Conservation (phyloP, 345 rosid genomes). For the Brassica cretica region DNA sequence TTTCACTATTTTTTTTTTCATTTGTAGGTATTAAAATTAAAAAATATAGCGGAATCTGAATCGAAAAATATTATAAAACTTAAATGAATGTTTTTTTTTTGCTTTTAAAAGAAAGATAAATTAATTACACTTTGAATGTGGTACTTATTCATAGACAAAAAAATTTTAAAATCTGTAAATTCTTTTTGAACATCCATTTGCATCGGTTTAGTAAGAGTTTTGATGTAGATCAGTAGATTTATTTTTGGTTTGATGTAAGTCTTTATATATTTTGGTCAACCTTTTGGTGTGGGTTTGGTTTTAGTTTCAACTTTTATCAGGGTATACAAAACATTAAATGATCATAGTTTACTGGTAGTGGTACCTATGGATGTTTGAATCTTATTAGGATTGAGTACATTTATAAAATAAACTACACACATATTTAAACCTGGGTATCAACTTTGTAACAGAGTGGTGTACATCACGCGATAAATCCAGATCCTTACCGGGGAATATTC, state of each 20-base stretch:
- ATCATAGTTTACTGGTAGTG: neutral
- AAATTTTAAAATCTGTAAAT: neutral
- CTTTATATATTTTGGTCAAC: neutral
- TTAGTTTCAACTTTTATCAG: neutral
- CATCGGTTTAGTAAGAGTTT: neutral
- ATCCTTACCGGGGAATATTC: slow-evolving; percentile 85
- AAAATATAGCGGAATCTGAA: no score
- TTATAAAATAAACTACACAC: neutral
- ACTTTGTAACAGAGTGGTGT: slow-evolving; percentile 69
- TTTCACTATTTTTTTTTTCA: neutral
- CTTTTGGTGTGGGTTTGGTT: neutral
- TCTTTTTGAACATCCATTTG: neutral
- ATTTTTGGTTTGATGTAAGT: neutral
- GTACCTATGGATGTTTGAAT: neutral
- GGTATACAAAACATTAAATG: neutral
- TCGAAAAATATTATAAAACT: no score
- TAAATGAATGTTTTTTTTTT: neutral
- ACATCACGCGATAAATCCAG: slow-evolving; percentile 94
- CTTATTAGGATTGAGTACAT: neutral
- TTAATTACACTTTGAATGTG: neutral
- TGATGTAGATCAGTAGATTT: neutral
- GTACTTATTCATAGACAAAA: neutral
- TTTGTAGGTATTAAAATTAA: no score
- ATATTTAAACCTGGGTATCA: neutral
- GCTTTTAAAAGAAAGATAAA: neutral